Evolutionary conservation across 345 rosid species (phyloP), one percentile per base, ranked within the genome.

Genomic region (Passiflora organensis): DNA sequence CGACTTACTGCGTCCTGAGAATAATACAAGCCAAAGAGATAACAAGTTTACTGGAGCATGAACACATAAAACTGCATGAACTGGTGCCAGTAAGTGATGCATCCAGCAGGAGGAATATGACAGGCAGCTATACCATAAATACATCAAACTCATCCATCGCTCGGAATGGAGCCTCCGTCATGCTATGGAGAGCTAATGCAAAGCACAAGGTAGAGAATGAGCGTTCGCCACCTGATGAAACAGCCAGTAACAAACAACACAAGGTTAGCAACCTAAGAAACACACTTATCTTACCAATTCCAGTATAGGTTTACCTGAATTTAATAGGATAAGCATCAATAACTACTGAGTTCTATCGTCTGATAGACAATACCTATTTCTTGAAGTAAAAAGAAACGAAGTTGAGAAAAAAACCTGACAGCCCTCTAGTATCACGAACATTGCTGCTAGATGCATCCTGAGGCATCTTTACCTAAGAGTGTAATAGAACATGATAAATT

Each of bases 121-220:
- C 11, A 19, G 12, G 16, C 42, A 16, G 13, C 32, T 8, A 15
- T 76, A 86, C 99, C 99, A 93, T 93, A 64, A 93, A 93, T 41
- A 93, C 96, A 72, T 93, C 96, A 74, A 93, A 93, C 72, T 93
- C 99, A 48, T 89, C 99, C 99, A 93, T 93, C 0, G 96, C 99
- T 70, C 97, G 83, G 59, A 93, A 93, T 59, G 99, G 95, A 17
- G 95, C 78, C 69, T 89, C 99, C 6, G 89, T 84, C 95, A 89
- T 86, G 59, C 76, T 76, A 70, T 93, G 99, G 66, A 93, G 95
- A 56, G 95, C 89, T 58, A 93, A 68, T 1, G 95, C 86, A 77
- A 93, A 93, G 78, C 96, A 93, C 64, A 93, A 60, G 15, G 99
- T 93, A 28, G 96, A 93, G 72, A 93, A 89, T 51, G 99, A 89